Evolutionary conservation across 2,329 filamentous ascomycete species (phyloP).

Genomic region (Penicillium sclerotigenum): DNA sequence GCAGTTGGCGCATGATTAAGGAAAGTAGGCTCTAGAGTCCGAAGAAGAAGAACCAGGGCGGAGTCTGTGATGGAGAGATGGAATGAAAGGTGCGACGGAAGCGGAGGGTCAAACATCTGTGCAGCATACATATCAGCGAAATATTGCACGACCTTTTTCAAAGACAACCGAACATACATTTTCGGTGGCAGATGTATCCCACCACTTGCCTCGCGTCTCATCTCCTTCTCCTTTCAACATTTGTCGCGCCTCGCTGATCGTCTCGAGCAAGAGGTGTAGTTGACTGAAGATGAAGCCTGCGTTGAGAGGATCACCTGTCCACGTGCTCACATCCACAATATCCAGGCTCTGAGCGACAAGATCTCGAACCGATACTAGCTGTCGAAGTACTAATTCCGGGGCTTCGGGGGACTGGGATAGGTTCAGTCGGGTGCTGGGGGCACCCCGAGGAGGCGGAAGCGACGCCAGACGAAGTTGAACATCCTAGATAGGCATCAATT

Average conservation of each 20-base stretch:
- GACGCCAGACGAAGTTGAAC: slow-evolving; percentile 68
- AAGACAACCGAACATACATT: slow-evolving; percentile 50
- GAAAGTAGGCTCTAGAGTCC: slow-evolving; percentile 65
- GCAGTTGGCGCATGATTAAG: slow-evolving; percentile 59
- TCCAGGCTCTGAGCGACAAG: slow-evolving; percentile 80
- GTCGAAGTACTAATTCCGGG: slow-evolving; percentile 61
- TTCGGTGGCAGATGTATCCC: slow-evolving; percentile 53
- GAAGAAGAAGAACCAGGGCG: slow-evolving; percentile 65
- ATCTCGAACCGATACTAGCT: slow-evolving; percentile 69
- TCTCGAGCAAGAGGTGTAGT: slow-evolving; percentile 57
- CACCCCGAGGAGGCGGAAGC: slow-evolving; percentile 51
- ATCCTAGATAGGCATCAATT: slow-evolving; percentile 49
- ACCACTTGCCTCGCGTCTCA: slow-evolving; percentile 53
- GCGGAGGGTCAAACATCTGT: slow-evolving; percentile 58
- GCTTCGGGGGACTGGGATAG: slow-evolving; percentile 54
- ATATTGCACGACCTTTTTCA: slow-evolving; percentile 2
- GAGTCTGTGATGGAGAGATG: slow-evolving; percentile 67
- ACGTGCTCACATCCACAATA: slow-evolving; percentile 72
- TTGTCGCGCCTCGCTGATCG: slow-evolving; percentile 59
- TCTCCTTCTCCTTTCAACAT: slow-evolving; percentile 56
- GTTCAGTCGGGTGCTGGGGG: slow-evolving; percentile 50
- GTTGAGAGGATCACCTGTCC: slow-evolving; percentile 63
- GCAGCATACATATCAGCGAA: slow-evolving; percentile 1
- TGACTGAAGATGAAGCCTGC: slow-evolving; percentile 58
- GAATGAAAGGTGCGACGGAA: slow-evolving; percentile 69